A percentile compares a stretch with the other conserved stretches of the same genome.
These are phyloP conservation scores for Durio zibethinus DNA, from an alignment of 345 rosid species.

Conservation along the genomic window DNA sequence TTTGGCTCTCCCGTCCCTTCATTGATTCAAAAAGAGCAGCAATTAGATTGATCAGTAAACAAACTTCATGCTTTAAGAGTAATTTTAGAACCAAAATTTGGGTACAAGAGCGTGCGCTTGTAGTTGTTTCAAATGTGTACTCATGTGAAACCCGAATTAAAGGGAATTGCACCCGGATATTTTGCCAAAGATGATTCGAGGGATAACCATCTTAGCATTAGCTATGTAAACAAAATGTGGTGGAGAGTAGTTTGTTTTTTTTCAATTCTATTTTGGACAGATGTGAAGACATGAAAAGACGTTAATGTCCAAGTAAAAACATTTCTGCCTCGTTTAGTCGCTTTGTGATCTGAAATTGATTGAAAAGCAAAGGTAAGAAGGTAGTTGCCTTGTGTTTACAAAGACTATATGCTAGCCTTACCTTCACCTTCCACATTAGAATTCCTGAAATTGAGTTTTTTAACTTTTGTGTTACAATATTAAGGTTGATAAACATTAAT, in stretches of 20 bases:
- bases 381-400: not conserved
- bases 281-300: not conserved
- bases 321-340: too few species aligned
- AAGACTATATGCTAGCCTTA: not conserved
- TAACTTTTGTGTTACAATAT: not conserved
- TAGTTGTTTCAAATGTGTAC: not conserved
- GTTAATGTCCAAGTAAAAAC: too few species aligned
- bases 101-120: too few species aligned
- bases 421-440: not conserved
- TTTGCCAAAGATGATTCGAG: too few species aligned
- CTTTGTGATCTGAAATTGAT: not conserved
- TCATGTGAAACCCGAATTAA: not conserved
- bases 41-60: not conserved
- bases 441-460: not conserved
- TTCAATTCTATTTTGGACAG: not conserved
- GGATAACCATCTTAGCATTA: too few species aligned
- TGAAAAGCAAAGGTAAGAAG: not conserved
- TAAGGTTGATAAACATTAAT: not conserved
- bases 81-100: not conserved
- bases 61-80: not conserved
- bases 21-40: not conserved
- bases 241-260: not conserved
- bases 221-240: not conserved
- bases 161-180: too few species aligned
- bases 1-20: conserved; percentile 64